phyloP scores from a whole-genome alignment of 805 yeast species.

The Candida tibetensis region DNA sequence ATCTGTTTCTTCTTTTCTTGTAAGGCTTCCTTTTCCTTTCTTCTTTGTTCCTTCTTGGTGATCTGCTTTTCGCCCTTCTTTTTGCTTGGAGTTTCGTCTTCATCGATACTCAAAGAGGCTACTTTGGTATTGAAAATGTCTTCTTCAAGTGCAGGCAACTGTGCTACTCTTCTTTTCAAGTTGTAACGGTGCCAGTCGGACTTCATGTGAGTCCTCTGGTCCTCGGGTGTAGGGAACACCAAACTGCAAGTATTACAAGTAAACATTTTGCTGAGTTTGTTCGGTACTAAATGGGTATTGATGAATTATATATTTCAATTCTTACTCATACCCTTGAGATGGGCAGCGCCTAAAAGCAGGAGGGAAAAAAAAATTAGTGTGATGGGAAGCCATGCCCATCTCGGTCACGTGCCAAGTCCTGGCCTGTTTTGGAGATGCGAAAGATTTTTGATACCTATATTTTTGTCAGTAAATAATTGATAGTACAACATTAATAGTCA shows the following conservation, averaged over 20 bases:
- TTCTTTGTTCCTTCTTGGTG: conserved; percentile 51
- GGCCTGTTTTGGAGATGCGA: too few species aligned
- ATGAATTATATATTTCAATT: neutral
- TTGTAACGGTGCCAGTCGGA: conserved; percentile 47
- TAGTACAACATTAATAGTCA: too few species aligned
- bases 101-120: conserved; percentile 15
- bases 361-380: neutral
- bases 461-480: too few species aligned
- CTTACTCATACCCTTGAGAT: neutral
- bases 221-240: conserved; percentile 35
- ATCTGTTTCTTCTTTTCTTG: conserved; percentile 47
- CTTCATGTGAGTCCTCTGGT: conserved; percentile 44
- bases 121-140: conserved; percentile 21
- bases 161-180: conserved; percentile 43
- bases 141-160: conserved; percentile 26
- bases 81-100: conserved; percentile 15
- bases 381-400: too few species aligned
- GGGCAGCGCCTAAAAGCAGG: neutral
- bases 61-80: conserved; percentile 27
- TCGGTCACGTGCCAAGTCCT: too few species aligned
- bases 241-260: conserved; percentile 43
- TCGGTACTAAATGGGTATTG: too few species aligned
- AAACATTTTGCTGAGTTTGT: conserved; percentile 20
- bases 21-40: conserved; percentile 48
- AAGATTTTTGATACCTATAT: too few species aligned